These are phyloP conservation scores for Cercospora canescens DNA, from an alignment of 2,329 filamentous ascomycete genomes.

Conservation along the genomic window DNA sequence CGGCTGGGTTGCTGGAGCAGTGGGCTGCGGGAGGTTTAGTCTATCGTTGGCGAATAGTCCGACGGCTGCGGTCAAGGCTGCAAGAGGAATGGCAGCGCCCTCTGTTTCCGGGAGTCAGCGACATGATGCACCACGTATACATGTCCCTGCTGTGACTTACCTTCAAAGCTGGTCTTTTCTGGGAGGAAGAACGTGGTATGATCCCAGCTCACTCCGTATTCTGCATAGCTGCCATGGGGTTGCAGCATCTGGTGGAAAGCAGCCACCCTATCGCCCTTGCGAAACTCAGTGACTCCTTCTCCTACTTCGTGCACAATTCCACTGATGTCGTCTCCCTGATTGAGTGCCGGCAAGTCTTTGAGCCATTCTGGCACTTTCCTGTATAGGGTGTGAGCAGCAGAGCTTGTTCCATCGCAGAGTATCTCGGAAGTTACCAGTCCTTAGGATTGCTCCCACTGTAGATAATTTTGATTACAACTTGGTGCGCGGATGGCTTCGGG, in stretches of 20 bases:
- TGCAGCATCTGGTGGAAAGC: conserved; percentile 55
- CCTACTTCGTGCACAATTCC: conserved; percentile 56
- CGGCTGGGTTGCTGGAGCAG: conserved; percentile 33
- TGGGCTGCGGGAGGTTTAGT: conserved; percentile 46
- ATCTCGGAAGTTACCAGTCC: conserved; percentile 25
- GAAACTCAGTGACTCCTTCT: conserved; percentile 57
- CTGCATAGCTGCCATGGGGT: conserved; percentile 58
- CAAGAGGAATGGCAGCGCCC: conserved; percentile 48
- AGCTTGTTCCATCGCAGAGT: neutral
- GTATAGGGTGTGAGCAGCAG: neutral
- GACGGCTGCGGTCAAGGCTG: conserved; percentile 48
- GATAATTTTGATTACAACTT: conserved; percentile 35
- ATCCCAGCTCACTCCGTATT: conserved; percentile 59
- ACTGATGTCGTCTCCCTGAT: conserved; percentile 39
- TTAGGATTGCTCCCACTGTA: conserved; percentile 37
- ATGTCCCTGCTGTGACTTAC: conserved; percentile 27
- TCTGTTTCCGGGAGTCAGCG: conserved; percentile 28
- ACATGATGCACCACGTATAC: neutral
- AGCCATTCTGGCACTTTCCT: conserved; percentile 27
- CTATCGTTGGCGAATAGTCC: conserved; percentile 41
- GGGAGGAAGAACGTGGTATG: conserved; percentile 61
- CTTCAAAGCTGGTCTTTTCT: conserved; percentile 52
- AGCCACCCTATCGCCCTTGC: conserved; percentile 58
- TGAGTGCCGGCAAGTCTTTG: conserved; percentile 18
- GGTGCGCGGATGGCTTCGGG: conserved; percentile 39